A percentile compares a stretch with the other conserved stretches of the same genome.
Conservation (phyloP, 495 filamentous ascomycete genomes). For the Tuber indicum region DNA sequence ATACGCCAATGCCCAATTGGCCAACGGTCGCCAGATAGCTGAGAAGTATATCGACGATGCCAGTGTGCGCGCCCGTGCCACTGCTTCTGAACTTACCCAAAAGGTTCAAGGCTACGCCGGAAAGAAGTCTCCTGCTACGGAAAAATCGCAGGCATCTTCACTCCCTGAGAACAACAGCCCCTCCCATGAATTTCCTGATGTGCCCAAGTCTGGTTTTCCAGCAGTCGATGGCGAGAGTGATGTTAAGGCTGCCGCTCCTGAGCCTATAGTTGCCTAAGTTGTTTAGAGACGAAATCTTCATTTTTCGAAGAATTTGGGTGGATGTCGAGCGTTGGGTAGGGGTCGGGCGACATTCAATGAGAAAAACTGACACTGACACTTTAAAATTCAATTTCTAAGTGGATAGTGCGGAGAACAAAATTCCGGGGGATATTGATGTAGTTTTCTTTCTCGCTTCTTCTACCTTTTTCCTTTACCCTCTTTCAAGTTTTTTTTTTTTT, state of each 20-base stretch:
- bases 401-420: not conserved
- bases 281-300: not conserved
- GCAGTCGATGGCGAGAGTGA: not conserved
- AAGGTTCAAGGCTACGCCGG: constrained; percentile 69
- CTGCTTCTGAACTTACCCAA: constrained; percentile 72
- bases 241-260: not conserved
- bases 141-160: not conserved
- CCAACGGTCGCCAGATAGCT: constrained; percentile 70
- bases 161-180: not conserved
- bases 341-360: not conserved
- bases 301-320: not conserved
- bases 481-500: not conserved
- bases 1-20: constrained; percentile 72
- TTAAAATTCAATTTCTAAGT: not conserved
- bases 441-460: not conserved
- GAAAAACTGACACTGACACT: not conserved
- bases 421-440: not conserved
- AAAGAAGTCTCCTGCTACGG: constrained; percentile 2
- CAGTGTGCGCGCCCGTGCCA: constrained; percentile 68
- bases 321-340: not conserved
- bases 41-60: constrained; percentile 73
- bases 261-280: not conserved
- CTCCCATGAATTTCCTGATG: not conserved
- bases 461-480: not conserved
- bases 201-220: not conserved